phyloP scores from a whole-genome alignment of 2,329 filamentous ascomycete species.

The Pseudogymnoascus sp. region DNA sequence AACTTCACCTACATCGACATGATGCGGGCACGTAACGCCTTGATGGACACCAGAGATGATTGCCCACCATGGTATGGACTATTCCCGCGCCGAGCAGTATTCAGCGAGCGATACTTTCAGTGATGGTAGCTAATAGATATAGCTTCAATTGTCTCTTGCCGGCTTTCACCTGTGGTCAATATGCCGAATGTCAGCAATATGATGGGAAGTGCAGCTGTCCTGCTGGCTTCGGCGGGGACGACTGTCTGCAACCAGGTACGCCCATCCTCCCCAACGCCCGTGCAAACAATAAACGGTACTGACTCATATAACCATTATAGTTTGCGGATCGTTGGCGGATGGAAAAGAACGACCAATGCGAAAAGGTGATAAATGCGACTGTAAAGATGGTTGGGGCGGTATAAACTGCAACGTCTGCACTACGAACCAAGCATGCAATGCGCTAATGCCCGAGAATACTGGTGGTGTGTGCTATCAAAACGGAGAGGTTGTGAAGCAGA shows the following conservation, averaged over 20 bases:
- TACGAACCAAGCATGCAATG: conserved; percentile 73
- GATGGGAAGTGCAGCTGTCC: conserved; percentile 93
- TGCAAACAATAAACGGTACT: background rate
- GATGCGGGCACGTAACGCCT: conserved; percentile 57
- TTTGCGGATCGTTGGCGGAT: conserved; percentile 81
- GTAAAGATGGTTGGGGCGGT: conserved; percentile 87
- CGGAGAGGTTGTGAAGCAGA: conserved; percentile 84
- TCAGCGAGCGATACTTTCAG: background rate
- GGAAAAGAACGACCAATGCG: conserved; percentile 73
- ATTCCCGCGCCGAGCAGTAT: conserved; percentile 10
- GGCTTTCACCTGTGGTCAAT: conserved; percentile 86
- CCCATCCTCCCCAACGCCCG: background rate
- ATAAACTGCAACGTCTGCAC: conserved; percentile 98
- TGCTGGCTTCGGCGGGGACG: conserved; percentile 85
- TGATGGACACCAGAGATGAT: conserved; percentile 66
- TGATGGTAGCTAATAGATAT: conserved; percentile 16
- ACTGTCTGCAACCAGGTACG: conserved; percentile 76
- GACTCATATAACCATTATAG: conserved; percentile 33
- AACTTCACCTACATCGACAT: conserved; percentile 57
- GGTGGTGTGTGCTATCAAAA: conserved; percentile 89
- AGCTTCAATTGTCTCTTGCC: conserved; percentile 98
- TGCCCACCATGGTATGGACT: conserved; percentile 66
- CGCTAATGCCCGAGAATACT: conserved; percentile 74
- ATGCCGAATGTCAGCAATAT: conserved; percentile 76
- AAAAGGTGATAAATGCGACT: conserved; percentile 65